Conservation (phyloP, 148 eudicot genomes). For the Pharnaceum exiguum region DNA sequence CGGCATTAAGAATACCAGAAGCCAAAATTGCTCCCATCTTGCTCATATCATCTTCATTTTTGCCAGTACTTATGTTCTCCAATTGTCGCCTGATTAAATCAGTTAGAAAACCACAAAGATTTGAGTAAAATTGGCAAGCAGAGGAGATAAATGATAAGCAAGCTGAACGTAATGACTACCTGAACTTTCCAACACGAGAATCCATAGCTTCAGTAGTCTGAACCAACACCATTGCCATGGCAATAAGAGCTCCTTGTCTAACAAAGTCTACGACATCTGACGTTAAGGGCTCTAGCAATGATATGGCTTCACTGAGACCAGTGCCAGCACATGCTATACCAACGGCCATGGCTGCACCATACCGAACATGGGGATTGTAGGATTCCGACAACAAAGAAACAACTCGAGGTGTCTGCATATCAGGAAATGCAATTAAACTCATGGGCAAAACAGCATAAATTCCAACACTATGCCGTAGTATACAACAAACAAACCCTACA, state of each 20-base stretch:
- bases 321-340: constrained; percentile 98
- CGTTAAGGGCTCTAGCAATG: constrained; percentile 92
- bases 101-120: too few species aligned
- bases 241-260: constrained; percentile 95
- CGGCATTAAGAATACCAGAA: constrained; percentile 94
- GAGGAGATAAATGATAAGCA: not conserved
- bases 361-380: constrained; percentile 96
- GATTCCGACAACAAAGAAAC: constrained; percentile 90
- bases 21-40: constrained; percentile 99
- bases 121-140: constrained; percentile 3
- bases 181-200: constrained; percentile 95
- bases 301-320: constrained; percentile 94
- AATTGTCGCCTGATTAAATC: constrained; percentile 67
- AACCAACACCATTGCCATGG: constrained; percentile 99
- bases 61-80: constrained; percentile 91
- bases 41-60: constrained; percentile 99
- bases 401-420: constrained; percentile 83
- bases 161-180: constrained; percentile 31
- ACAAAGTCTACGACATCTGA: constrained; percentile 98
- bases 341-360: constrained; percentile 97
- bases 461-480: too few species aligned
- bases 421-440: constrained; percentile 7
- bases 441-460: too few species aligned
- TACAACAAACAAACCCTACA: too few species aligned
- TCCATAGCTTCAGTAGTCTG: constrained; percentile 94